phyloP scores from a whole-genome alignment of 495 filamentous ascomycete species.

The Trichoderma erinaceum region DNA sequence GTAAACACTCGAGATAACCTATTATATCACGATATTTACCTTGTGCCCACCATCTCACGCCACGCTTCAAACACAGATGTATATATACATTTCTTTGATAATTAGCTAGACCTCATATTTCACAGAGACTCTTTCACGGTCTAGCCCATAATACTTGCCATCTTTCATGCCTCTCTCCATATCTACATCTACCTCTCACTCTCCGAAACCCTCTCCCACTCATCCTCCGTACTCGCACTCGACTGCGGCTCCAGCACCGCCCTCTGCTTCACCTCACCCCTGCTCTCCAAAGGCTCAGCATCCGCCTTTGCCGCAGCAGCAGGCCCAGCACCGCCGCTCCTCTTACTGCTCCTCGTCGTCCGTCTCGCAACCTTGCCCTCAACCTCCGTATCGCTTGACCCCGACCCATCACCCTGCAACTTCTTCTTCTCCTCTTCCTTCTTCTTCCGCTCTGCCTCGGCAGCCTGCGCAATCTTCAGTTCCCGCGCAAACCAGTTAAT shows the following conservation, averaged over 20 bases:
- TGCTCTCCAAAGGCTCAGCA: slow-evolving; percentile 32
- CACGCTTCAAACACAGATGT: not conserved
- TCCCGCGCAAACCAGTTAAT: slow-evolving; percentile 97
- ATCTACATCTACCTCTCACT: slow-evolving; percentile 43
- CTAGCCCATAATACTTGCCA: not conserved
- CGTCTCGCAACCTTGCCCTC: slow-evolving; percentile 31
- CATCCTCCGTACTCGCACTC: slow-evolving; percentile 50
- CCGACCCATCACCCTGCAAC: slow-evolving; percentile 20
- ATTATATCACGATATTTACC: too few relatives aligned
- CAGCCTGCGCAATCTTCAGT: slow-evolving; percentile 56
- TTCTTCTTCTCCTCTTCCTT: not conserved
- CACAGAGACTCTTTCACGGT: not conserved
- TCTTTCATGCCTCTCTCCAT: not conserved
- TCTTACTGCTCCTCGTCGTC: slow-evolving; percentile 12
- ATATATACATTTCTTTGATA: not conserved
- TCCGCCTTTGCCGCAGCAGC: slow-evolving; percentile 28
- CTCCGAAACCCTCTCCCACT: slow-evolving; percentile 55
- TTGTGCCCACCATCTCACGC: not conserved
- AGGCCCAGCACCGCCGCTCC: slow-evolving; percentile 25
- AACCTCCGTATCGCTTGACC: slow-evolving; percentile 45
- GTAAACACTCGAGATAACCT: too few relatives aligned
- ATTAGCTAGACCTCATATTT: not conserved
- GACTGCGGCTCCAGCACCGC: slow-evolving; percentile 29
- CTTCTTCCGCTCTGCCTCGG: slow-evolving; percentile 45
- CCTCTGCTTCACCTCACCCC: slow-evolving; percentile 39